Evolutionary conservation across 106 monocot genomes (phyloP).

Genomic region (Triglochin maritima): DNA sequence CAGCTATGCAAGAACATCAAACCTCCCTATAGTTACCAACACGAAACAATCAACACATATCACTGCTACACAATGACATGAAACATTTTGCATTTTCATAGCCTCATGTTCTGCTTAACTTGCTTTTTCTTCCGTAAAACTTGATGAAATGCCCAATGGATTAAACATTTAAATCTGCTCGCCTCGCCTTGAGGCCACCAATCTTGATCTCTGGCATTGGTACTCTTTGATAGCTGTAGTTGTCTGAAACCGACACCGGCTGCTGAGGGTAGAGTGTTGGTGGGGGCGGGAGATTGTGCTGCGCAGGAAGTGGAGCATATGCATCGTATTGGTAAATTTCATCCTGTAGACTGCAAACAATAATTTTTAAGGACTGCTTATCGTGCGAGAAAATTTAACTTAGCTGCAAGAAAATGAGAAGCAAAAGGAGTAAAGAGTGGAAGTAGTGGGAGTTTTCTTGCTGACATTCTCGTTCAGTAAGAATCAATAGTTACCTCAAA

Average conservation of each 20-base stretch:
- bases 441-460: no score
- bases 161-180: slow-evolving; percentile 82
- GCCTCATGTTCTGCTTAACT: no score
- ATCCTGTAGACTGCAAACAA: slow-evolving; percentile 31
- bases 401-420: no score
- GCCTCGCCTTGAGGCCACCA: slow-evolving; percentile 30
- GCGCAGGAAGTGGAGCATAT: slow-evolving; percentile 69
- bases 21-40: not conserved
- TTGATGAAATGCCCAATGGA: not conserved
- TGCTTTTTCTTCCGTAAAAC: no score
- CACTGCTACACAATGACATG: not conserved
- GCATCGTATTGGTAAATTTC: slow-evolving; percentile 51
- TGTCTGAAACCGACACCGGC: slow-evolving; percentile 46
- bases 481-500: slow-evolving; percentile 26
- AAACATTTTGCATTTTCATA: not conserved
- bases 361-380: not conserved
- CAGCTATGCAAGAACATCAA: not conserved
- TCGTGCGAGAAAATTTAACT: no score
- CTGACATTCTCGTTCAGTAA: no score
- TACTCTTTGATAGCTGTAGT: slow-evolving; percentile 42
- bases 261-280: slow-evolving; percentile 79
- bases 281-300: slow-evolving; percentile 63
- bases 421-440: no score
- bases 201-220: slow-evolving; percentile 22
- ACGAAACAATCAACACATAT: not conserved